These are phyloP conservation scores for Ailanthus altissimus DNA, from an alignment of 345 rosid species.

Conservation along the genomic window DNA sequence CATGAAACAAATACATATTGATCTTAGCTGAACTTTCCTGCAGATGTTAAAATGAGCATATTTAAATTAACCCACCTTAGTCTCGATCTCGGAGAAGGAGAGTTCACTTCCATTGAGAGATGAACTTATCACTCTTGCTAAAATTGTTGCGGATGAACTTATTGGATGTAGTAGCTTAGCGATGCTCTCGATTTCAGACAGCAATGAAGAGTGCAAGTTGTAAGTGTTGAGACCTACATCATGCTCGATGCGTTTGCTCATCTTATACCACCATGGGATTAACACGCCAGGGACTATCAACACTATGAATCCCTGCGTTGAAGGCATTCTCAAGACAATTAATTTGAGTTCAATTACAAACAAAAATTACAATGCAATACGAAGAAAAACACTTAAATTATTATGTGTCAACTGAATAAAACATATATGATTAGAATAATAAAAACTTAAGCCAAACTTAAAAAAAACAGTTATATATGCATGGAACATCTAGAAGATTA, in stretches of 20 bases:
- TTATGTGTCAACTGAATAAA: too few species aligned
- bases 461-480: not conserved
- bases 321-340: not conserved
- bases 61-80: constrained; percentile 32
- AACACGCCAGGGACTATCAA: constrained; percentile 33
- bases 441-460: not conserved
- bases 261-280: constrained; percentile 37
- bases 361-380: not conserved
- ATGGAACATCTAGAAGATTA: too few species aligned
- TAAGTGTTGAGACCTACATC: constrained; percentile 16
- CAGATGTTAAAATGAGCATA: not conserved
- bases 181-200: constrained; percentile 28
- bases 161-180: constrained; percentile 29
- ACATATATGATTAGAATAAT: not conserved
- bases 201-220: constrained; percentile 21
- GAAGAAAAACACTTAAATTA: not conserved
- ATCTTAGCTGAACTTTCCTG: not conserved
- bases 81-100: constrained; percentile 25
- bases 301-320: constrained; percentile 36
- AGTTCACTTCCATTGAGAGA: constrained; percentile 26
- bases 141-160: constrained; percentile 32
- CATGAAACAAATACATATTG: not conserved
- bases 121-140: constrained; percentile 30
- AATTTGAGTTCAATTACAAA: too few species aligned
- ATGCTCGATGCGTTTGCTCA: constrained; percentile 10